phyloP scores from a whole-genome alignment of 768 basidiomycete species.

The Termitomyces sp. region DNA sequence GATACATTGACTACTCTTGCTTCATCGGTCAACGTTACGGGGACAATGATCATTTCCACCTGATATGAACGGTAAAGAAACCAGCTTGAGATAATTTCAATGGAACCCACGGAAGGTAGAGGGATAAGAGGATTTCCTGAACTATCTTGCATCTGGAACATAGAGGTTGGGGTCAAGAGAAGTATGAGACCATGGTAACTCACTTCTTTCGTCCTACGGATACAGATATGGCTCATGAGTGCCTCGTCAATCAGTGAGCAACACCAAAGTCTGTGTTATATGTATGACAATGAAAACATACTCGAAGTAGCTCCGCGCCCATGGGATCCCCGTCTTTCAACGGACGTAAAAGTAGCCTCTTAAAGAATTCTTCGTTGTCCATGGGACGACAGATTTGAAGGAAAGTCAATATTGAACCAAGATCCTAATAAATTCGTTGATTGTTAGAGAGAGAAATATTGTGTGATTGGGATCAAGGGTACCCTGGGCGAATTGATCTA shows the following conservation, averaged over 20 bases:
- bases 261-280: slow-evolving; percentile 7
- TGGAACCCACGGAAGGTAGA: slow-evolving; percentile 56
- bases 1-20: slow-evolving; percentile 48
- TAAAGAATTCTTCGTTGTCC: slow-evolving; percentile 80
- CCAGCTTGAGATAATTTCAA: neutral
- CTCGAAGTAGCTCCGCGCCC: slow-evolving; percentile 69
- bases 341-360: slow-evolving; percentile 72
- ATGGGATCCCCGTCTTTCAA: slow-evolving; percentile 61
- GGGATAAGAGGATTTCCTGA: slow-evolving; percentile 68
- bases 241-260: slow-evolving; percentile 35
- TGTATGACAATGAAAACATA: slow-evolving; percentile 25
- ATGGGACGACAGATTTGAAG: slow-evolving; percentile 81
- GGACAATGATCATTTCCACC: slow-evolving; percentile 77
- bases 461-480: slow-evolving; percentile 5
- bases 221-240: slow-evolving; percentile 72
- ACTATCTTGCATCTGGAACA: slow-evolving; percentile 73
- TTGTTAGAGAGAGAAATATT: neutral
- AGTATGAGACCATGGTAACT: neutral
- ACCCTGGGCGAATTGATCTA: slow-evolving; percentile 80
- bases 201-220: slow-evolving; percentile 82
- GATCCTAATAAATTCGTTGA: slow-evolving; percentile 46
- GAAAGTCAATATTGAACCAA: slow-evolving; percentile 83
- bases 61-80: slow-evolving; percentile 18
- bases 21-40: slow-evolving; percentile 58
- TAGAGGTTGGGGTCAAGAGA: neutral